phyloP scores from a whole-genome alignment of 805 yeast genomes.

The Debaryomyces castellii region DNA sequence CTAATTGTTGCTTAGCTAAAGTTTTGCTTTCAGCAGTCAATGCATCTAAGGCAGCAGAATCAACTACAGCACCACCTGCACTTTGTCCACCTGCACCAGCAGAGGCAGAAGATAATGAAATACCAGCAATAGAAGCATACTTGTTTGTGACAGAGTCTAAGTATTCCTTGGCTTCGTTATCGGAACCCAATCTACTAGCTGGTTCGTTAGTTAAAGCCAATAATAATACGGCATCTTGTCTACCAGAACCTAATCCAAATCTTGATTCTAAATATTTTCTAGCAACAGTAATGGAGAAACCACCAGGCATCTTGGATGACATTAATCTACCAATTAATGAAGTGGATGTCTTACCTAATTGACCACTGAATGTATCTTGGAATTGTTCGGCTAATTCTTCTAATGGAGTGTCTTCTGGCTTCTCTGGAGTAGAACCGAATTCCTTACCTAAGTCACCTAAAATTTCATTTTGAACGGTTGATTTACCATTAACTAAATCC shows the following conservation, averaged over 20 bases:
- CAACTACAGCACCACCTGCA: constrained; percentile 85
- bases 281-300: constrained; percentile 87
- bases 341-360: constrained; percentile 89
- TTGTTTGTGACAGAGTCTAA: constrained; percentile 80
- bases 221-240: constrained; percentile 89
- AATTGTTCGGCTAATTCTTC: constrained; percentile 93
- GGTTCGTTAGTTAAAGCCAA: constrained; percentile 89
- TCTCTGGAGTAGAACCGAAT: constrained; percentile 96
- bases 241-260: constrained; percentile 91
- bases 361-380: constrained; percentile 87
- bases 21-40: constrained; percentile 67
- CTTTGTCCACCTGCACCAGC: constrained; percentile 58
- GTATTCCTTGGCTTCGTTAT: constrained; percentile 86
- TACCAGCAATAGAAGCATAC: constrained; percentile 81
- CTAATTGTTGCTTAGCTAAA: constrained; percentile 77
- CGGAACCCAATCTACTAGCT: constrained; percentile 79
- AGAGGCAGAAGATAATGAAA: constrained; percentile 68
- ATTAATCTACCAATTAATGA: constrained; percentile 87
- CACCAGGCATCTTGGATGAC: constrained; percentile 99
- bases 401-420: constrained; percentile 97
- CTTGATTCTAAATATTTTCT: constrained; percentile 89
- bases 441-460: constrained; percentile 98
- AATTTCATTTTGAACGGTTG: constrained; percentile 97
- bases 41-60: constrained; percentile 92
- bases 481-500: constrained; percentile 97